Conservation (phyloP, 176 grass and related monocot species). For the Carex cristatella region DNA sequence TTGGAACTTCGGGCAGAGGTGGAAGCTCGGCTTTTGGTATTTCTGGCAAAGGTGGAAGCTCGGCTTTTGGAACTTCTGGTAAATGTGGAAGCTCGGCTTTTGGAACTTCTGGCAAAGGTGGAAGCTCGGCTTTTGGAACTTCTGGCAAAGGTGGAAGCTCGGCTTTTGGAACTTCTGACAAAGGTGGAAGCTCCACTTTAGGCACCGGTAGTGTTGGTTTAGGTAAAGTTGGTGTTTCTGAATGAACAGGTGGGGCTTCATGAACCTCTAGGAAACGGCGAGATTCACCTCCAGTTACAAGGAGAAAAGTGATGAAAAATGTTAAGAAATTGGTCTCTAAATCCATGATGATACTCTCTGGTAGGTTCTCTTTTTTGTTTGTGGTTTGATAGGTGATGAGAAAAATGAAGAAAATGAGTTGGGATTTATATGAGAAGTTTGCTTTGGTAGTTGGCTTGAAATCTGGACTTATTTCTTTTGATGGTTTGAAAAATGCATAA, state of each 20-base stretch:
- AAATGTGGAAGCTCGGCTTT: too few relatives aligned
- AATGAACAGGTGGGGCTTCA: not conserved
- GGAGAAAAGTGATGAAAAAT: not conserved
- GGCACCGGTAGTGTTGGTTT: not conserved
- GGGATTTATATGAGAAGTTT: conserved; percentile 2
- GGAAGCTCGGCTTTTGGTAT: not conserved
- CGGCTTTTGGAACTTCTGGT: not conserved
- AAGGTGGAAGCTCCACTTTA: not conserved
- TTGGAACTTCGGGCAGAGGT: not conserved
- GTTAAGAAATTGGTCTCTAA: not conserved
- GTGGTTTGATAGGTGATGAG: not conserved
- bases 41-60: not conserved
- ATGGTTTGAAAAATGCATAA: not conserved
- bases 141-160: not conserved
- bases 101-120: too few relatives aligned
- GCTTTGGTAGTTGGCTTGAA: not conserved
- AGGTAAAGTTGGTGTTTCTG: not conserved
- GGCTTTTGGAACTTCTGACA: not conserved
- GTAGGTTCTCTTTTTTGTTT: not conserved
- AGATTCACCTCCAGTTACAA: not conserved
- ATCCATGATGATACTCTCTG: not conserved
- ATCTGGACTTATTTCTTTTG: not conserved
- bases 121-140: not conserved
- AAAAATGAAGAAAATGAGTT: not conserved
- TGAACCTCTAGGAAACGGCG: not conserved